A percentile compares a stretch with the other conserved stretches of the same genome.
Conservation (phyloP, 345 rosid genomes). For the Populus alba region DNA sequence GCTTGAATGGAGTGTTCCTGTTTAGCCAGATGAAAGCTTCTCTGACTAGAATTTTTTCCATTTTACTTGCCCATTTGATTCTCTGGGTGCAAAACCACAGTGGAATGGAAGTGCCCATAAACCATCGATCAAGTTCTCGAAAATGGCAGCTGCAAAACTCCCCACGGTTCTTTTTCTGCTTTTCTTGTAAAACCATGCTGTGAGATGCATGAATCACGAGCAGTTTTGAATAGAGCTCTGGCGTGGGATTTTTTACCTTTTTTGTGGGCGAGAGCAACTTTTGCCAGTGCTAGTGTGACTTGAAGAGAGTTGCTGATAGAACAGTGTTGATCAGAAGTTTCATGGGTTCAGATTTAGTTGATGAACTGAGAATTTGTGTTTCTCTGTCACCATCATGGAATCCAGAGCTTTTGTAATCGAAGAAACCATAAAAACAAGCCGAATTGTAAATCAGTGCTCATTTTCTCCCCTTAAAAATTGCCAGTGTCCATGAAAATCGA, state of each 20-base stretch:
- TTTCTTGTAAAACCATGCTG: neutral
- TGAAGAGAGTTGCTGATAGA: neutral
- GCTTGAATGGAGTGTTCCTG: neutral
- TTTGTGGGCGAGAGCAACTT: neutral
- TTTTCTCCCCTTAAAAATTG: too few relatives aligned
- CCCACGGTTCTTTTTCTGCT: neutral
- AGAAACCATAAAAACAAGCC: neutral
- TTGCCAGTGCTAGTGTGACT: neutral
- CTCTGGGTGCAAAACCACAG: neutral
- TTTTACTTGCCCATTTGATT: neutral
- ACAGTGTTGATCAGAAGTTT: neutral
- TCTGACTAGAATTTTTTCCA: neutral
- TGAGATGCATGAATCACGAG: too few relatives aligned
- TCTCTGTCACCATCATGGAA: neutral
- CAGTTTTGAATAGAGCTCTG: too few relatives aligned
- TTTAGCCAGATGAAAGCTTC: neutral
- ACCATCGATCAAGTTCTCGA: neutral
- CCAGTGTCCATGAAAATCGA: too few relatives aligned
- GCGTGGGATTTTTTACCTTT: too few relatives aligned
- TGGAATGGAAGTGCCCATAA: neutral
- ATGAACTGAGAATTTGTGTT: neutral
- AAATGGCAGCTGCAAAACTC: neutral
- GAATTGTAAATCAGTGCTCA: neutral
- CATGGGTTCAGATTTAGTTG: neutral
- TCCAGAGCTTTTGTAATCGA: neutral